Evolutionary conservation across 345 rosid genomes (phyloP).

Genomic region (Eucalyptus viminalis): DNA sequence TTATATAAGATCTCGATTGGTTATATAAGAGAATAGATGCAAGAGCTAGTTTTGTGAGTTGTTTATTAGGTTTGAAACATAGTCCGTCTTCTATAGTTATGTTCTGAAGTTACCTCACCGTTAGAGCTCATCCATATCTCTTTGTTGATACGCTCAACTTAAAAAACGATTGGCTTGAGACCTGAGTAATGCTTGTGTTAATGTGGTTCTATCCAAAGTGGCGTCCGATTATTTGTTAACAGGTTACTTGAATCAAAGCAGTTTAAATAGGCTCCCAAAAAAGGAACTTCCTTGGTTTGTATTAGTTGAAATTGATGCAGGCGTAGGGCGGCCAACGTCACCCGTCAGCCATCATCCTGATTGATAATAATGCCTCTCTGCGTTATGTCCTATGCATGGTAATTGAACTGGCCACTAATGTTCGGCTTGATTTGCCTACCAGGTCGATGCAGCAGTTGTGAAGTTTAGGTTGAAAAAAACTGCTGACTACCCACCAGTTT

Average conservation of each 20-base stretch:
- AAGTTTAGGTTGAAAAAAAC: constrained; percentile 69
- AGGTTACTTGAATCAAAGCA: background rate
- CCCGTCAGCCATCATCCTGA: background rate
- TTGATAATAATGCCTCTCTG: background rate
- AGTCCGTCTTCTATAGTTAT: background rate
- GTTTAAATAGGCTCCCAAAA: background rate
- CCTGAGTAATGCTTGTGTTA: background rate
- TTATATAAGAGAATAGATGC: background rate
- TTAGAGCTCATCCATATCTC: background rate
- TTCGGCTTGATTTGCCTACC: background rate
- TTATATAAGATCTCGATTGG: background rate
- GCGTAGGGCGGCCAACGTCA: background rate
- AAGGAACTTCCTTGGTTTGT: background rate
- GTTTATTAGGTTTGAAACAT: background rate
- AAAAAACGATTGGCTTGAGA: background rate
- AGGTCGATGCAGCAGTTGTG: constrained; percentile 97
- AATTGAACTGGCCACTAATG: background rate
- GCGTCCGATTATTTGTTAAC: background rate
- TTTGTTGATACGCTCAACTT: background rate
- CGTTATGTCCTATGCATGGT: background rate
- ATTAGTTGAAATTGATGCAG: background rate
- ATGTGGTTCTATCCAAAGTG: background rate
- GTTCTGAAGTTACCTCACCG: background rate
- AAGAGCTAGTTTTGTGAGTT: background rate
- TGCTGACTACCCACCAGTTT: constrained; percentile 65